Evolutionary conservation across 2,329 filamentous ascomycete genomes (phyloP), one percentile per base, ranked within the genome.

Genomic region (Aureobasidium sp.): DNA sequence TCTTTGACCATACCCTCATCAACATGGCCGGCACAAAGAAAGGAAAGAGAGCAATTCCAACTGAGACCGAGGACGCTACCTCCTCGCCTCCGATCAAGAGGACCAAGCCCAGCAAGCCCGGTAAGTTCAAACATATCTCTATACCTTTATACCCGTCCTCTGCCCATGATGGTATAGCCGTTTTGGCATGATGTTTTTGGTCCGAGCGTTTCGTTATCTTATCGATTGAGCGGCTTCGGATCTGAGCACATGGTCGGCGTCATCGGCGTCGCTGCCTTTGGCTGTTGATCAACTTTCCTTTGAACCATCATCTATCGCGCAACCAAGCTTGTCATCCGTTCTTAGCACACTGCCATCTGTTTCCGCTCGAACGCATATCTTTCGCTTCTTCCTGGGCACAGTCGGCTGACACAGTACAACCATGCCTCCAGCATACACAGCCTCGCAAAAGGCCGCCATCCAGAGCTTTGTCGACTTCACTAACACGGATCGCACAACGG

Each of bases 361-460:
- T 59, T 37, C 10, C 29, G 10, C 16, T 47, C 29, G 10, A 47
- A 53, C 41, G 16, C 39, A 30, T 14, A 32, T 16, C 55, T 36
- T 25, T 45, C 54, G 16, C 27, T 53, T 34, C 41, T 21, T 37
- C 14, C 3, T 8, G 25, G n/a, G 21, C 25, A 11, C 27, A 37
- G 25, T 29, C 39, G 34, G 16, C 59, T 58, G 55, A 64, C 29
- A 57, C 61, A 29, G 34, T 27, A 62, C 34, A 65, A 75, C 66
- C 9, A 79, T 80, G 78, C 76, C 78, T 67, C 68, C 77, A 74
- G 75, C 73, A 42, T 77, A 78, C 68, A 78, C 72, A 8, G 48
- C 74, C 7, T 68, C 73, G 68, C 78, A 81, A 69, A 80, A 79
- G 69, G 67, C 66, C 61, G 75, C 77, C 14, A 77, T 80, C 49